Evolutionary conservation across 192 early-diverging fungal genomes (phyloP).

Genomic region (Coemansia sp.): DNA sequence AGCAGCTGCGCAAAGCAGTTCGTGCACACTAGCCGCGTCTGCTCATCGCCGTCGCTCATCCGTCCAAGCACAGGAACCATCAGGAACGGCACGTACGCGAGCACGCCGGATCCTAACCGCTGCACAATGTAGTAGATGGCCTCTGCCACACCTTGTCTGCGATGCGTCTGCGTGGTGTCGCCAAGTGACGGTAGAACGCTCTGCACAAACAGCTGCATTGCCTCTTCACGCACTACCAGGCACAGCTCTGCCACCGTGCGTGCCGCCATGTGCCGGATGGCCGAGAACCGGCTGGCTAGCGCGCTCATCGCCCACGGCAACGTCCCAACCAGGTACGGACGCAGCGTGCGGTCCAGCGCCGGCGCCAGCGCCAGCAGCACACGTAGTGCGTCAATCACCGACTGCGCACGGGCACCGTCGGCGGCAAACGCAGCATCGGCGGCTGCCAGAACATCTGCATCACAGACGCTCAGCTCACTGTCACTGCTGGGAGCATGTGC

Average conservation of each 20-base stretch:
- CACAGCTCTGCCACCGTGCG: constrained; percentile 75
- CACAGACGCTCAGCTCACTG: not conserved
- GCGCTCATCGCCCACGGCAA: constrained; percentile 67
- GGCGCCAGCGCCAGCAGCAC: constrained; percentile 69
- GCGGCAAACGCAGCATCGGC: constrained; percentile 24
- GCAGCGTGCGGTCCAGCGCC: constrained; percentile 55
- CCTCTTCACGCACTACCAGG: constrained; percentile 62
- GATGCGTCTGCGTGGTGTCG: constrained; percentile 62
- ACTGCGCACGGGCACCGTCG: constrained; percentile 49
- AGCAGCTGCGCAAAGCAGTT: constrained; percentile 95
- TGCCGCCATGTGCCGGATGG: constrained; percentile 78
- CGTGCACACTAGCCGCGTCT: constrained; percentile 85
- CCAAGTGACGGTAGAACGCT: constrained; percentile 74
- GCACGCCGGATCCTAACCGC: constrained; percentile 72
- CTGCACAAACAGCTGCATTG: constrained; percentile 83
- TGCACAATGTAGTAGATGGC: constrained; percentile 78
- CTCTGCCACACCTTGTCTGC: constrained; percentile 90
- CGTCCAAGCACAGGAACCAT: constrained; percentile 94
- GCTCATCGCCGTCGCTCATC: constrained; percentile 94
- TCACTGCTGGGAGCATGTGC: not conserved
- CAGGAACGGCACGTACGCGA: constrained; percentile 97
- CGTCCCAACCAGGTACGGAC: constrained; percentile 55
- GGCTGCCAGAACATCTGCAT: constrained; percentile 23
- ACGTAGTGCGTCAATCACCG: constrained; percentile 75
- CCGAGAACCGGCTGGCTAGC: constrained; percentile 65